These are phyloP conservation scores for Singerocomus rubriflavus DNA, from an alignment of 1,284 basidiomycete genomes.

Conservation along the genomic window DNA sequence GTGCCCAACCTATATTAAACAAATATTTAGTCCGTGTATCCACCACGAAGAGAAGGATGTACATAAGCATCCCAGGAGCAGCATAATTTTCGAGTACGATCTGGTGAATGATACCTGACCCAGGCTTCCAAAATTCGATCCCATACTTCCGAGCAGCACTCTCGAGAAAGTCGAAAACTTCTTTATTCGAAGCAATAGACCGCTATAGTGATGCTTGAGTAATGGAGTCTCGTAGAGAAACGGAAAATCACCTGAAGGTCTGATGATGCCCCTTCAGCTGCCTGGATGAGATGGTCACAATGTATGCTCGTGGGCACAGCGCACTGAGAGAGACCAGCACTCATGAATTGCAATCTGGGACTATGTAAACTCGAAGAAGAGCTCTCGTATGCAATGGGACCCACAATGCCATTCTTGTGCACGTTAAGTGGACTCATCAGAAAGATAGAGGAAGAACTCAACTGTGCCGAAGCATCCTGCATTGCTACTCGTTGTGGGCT, in stretches of 20 bases:
- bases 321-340: conserved; percentile 82
- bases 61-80: conserved; percentile 85
- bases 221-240: conserved; percentile 1
- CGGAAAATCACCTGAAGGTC: conserved; percentile 66
- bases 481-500: conserved; percentile 94
- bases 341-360: conserved; percentile 94
- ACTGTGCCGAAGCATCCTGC: conserved; percentile 98
- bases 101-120: conserved; percentile 96
- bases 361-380: conserved; percentile 11
- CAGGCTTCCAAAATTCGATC: conserved; percentile 94
- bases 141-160: conserved; percentile 95
- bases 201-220: conserved; percentile 43
- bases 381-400: conserved; percentile 18
- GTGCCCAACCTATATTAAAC: conserved; percentile 61
- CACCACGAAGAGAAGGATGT: conserved; percentile 24
- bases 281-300: conserved; percentile 97
- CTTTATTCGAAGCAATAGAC: conserved; percentile 87
- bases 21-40: conserved; percentile 15
- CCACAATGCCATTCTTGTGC: conserved; percentile 72
- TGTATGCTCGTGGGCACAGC: conserved; percentile 90
- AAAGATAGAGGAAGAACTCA: conserved; percentile 38
- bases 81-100: conserved; percentile 99
- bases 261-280: conserved; percentile 76
- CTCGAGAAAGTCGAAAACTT: conserved; percentile 98
- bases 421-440: conserved; percentile 14